Conservation (phyloP, 148 eudicot genomes). For the Rheum nobile region DNA sequence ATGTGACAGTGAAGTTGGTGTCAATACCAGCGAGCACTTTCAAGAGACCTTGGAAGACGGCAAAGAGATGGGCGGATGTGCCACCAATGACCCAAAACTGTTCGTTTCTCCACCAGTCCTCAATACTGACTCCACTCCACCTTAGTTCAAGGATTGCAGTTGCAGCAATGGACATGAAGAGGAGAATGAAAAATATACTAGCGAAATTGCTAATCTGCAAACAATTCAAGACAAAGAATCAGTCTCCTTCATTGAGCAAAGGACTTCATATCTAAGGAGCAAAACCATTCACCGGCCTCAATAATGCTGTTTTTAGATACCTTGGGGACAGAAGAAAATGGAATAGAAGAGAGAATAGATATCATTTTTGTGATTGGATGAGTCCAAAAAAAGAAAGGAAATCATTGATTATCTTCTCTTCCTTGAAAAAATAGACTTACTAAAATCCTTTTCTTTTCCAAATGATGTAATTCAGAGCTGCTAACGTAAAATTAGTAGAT, state of each 20-base stretch:
- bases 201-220: conserved; percentile 78
- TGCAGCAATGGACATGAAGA: conserved; percentile 57
- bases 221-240: background rate
- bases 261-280: no score
- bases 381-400: no score
- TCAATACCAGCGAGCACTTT: conserved; percentile 77
- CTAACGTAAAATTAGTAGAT: background rate
- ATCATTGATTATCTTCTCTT: no score
- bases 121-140: conserved; percentile 74
- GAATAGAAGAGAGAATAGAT: no score
- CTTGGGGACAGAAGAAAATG: no score
- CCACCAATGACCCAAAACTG: conserved; percentile 95
- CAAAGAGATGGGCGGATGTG: conserved; percentile 77
- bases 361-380: no score
- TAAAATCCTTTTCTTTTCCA: no score
- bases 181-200: conserved; percentile 61
- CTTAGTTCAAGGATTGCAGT: conserved; percentile 67
- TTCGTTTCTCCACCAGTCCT: conserved; percentile 91
- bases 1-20: conserved; percentile 80
- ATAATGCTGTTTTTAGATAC: no score
- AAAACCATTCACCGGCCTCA: no score
- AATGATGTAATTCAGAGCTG: background rate
- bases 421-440: no score
- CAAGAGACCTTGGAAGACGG: conserved; percentile 76
- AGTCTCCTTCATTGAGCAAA: background rate